A percentile compares a stretch with the other conserved stretches of the same genome.
Conservation (phyloP, 139 green algal species). For the Deuterostichococcus epilithicus region DNA sequence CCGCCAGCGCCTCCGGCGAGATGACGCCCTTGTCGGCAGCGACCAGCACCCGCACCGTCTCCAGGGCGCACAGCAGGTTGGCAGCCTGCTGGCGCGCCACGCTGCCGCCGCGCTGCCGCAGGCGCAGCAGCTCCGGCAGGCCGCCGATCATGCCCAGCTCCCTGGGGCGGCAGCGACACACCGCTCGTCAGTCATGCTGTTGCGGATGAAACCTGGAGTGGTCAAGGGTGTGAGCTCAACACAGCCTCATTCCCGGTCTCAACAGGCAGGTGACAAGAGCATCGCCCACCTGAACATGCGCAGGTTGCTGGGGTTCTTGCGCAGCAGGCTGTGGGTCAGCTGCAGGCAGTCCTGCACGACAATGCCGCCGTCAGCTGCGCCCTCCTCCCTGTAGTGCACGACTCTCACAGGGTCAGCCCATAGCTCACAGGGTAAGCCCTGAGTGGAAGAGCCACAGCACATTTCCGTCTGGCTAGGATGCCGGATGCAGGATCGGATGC, state of each 20-base stretch:
- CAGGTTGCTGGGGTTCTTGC: slow-evolving; percentile 75
- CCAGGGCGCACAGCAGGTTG: slow-evolving; percentile 65
- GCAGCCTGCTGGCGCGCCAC: slow-evolving; percentile 46
- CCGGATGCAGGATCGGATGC: too few relatives aligned
- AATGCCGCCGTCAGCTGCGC: slow-evolving; percentile 65
- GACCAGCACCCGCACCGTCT: slow-evolving; percentile 58
- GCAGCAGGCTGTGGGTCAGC: slow-evolving; percentile 83
- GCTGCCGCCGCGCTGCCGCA: slow-evolving; percentile 17
- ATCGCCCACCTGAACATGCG: slow-evolving; percentile 61
- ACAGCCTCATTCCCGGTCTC: neutral
- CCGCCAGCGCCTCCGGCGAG: neutral
- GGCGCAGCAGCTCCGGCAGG: slow-evolving; percentile 37
- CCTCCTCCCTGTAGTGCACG: slow-evolving; percentile 60
- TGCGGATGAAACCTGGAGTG: too few relatives aligned
- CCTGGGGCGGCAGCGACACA: slow-evolving; percentile 16
- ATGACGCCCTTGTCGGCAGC: slow-evolving; percentile 6
- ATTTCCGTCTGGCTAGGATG: too few relatives aligned
- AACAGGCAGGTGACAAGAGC: neutral
- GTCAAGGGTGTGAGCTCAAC: too few relatives aligned
- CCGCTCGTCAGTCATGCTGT: too few relatives aligned
- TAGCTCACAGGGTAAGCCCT: neutral
- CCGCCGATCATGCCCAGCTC: slow-evolving; percentile 51
- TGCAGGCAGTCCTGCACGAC: slow-evolving; percentile 85
- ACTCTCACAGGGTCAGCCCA: neutral
- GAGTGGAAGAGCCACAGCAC: neutral